These are phyloP conservation scores for Suhomyces sp. DNA, from an alignment of 805 yeast genomes.

Conservation along the genomic window DNA sequence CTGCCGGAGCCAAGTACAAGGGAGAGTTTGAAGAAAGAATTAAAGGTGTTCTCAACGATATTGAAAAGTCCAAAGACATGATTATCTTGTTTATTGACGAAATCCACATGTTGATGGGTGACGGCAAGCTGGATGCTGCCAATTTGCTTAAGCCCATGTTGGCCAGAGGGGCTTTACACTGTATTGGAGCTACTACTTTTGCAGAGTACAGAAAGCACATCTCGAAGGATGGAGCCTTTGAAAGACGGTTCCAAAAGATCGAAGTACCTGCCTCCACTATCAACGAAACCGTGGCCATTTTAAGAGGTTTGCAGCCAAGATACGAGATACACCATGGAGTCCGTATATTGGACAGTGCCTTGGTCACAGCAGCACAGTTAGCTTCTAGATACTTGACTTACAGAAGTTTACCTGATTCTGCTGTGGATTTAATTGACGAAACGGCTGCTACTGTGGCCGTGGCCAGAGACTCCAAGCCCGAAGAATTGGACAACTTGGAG, in stretches of 20 bases:
- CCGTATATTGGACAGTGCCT: constrained; percentile 88
- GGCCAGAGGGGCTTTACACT: constrained; percentile 94
- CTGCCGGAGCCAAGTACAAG: constrained; percentile 98
- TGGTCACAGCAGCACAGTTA: constrained; percentile 90
- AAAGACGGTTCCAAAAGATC: constrained; percentile 95
- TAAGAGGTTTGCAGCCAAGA: constrained; percentile 92
- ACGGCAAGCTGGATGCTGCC: constrained; percentile 96
- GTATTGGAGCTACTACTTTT: constrained; percentile 97
- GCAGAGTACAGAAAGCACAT: constrained; percentile 90
- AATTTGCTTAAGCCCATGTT: constrained; percentile 94
- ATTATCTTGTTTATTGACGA: constrained; percentile 94
- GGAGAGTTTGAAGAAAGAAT: constrained; percentile 98
- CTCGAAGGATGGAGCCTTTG: constrained; percentile 97
- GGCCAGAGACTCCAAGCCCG: constrained; percentile 97
- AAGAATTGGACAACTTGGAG: constrained; percentile 89
- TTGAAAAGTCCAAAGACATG: constrained; percentile 81
- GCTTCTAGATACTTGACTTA: constrained; percentile 94
- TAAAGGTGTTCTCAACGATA: constrained; percentile 93
- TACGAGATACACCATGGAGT: constrained; percentile 98
- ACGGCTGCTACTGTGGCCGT: constrained; percentile 96
- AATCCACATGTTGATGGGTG: constrained; percentile 99
- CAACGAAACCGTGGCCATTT: constrained; percentile 89
- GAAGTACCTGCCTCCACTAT: constrained; percentile 94
- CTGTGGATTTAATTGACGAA: constrained; percentile 94
- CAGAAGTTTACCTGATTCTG: constrained; percentile 94